Evolutionary conservation across 192 early-diverging fungal genomes (phyloP).

Genomic region (Entophlyctis luteolus): DNA sequence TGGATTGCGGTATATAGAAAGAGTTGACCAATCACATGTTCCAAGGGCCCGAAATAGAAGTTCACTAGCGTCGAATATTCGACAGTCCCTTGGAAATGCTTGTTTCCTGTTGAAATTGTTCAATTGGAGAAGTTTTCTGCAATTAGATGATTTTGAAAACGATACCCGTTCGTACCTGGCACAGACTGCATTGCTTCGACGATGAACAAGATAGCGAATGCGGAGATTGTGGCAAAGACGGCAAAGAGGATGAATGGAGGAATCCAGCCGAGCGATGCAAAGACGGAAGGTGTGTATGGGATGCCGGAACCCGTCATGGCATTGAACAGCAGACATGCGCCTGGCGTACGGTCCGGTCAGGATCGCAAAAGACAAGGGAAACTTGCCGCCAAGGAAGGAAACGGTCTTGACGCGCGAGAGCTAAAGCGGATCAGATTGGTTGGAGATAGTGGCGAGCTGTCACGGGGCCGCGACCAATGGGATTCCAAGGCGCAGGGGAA

Average conservation of each 20-base stretch:
- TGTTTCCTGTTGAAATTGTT: neutral
- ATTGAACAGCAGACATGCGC: neutral
- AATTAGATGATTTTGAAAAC: neutral
- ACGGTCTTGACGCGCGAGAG: slow-evolving; percentile 14
- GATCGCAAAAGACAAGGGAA: neutral
- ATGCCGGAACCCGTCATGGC: slow-evolving; percentile 51
- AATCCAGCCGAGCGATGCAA: slow-evolving; percentile 41
- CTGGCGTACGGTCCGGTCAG: neutral
- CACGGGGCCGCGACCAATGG: too few relatives aligned
- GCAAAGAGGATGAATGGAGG: slow-evolving; percentile 32
- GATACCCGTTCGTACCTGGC: too few relatives aligned
- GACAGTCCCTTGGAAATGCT: slow-evolving; percentile 12
- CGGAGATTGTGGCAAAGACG: slow-evolving; percentile 42
- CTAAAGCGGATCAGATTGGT: too few relatives aligned
- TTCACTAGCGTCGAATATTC: slow-evolving; percentile 10
- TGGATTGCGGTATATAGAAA: slow-evolving; percentile 51
- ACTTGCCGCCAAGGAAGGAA: slow-evolving; percentile 23
- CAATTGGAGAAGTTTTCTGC: neutral
- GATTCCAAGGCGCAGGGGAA: too few relatives aligned
- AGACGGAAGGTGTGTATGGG: slow-evolving; percentile 38
- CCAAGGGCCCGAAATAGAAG: slow-evolving; percentile 42
- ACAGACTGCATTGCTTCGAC: slow-evolving; percentile 57
- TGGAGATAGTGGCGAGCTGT: too few relatives aligned
- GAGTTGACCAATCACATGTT: slow-evolving; percentile 47
- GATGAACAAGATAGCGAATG: slow-evolving; percentile 47